Percentiles rank a stretch among this genome's conserved stretches.
phyloP scores from a whole-genome alignment of 768 basidiomycete genomes.

The Boletus edulis region DNA sequence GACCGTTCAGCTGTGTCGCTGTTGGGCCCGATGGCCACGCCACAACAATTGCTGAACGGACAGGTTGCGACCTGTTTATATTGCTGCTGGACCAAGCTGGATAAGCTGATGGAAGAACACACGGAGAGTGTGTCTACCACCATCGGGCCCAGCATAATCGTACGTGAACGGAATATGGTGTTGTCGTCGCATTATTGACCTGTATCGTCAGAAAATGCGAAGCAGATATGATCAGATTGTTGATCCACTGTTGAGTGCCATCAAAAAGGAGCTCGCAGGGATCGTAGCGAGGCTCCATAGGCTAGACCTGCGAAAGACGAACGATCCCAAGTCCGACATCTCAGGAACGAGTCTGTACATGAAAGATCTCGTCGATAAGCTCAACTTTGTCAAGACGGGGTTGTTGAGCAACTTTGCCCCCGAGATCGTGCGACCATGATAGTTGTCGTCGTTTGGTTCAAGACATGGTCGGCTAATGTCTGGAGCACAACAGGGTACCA shows the following conservation, averaged over 20 bases:
- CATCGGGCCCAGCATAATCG: conserved; percentile 58
- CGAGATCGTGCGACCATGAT: conserved; percentile 77
- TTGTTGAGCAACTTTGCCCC: conserved; percentile 75
- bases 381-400: conserved; percentile 77
- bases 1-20: too few species aligned
- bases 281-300: conserved; percentile 84
- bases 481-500: conserved; percentile 44
- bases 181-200: conserved; percentile 1
- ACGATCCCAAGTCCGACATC: conserved; percentile 59
- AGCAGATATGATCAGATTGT: conserved; percentile 52
- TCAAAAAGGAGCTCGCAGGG: conserved; percentile 77
- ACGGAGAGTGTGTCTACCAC: conserved; percentile 44
- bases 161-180: conserved; percentile 30
- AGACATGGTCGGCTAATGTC: neutral
- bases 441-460: neutral
- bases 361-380: conserved; percentile 76
- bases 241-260: conserved; percentile 60
- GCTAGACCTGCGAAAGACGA: conserved; percentile 72
- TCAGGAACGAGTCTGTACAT: conserved; percentile 73
- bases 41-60: too few species aligned
- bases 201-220: conserved; percentile 20
- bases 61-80: too few species aligned
- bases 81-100: too few species aligned
- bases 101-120: conserved; percentile 26
- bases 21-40: too few species aligned